Conservation (phyloP, 2,329 filamentous ascomycete species). For the Ophiostoma triangulosporum region DNA sequence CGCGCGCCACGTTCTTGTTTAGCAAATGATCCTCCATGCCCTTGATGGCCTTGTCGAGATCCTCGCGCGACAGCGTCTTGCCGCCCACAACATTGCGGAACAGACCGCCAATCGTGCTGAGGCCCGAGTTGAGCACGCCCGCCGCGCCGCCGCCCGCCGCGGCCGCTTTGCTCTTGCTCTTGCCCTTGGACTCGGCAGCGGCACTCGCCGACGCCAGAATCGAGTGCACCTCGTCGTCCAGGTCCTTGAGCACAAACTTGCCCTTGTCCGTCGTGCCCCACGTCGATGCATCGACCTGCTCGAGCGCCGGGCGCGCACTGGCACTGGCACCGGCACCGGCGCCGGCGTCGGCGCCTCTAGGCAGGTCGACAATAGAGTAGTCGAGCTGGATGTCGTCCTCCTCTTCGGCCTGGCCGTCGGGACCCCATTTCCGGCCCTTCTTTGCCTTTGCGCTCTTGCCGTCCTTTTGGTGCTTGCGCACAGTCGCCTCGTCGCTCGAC, state of each 20-base stretch:
- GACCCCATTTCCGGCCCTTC: conserved; percentile 85
- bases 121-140: conserved; percentile 63
- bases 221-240: conserved; percentile 84
- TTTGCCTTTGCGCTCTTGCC: conserved; percentile 41
- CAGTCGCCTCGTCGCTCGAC: conserved; percentile 64
- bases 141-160: conserved; percentile 32
- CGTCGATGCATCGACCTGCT: conserved; percentile 61
- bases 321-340: too few relatives aligned
- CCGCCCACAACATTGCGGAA: conserved; percentile 94
- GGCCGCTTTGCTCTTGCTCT: too few relatives aligned
- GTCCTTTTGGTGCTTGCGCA: conserved; percentile 42
- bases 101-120: conserved; percentile 73
- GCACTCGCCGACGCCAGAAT: conserved; percentile 56
- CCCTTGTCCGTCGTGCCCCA: conserved; percentile 90
- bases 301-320: conserved; percentile 38
- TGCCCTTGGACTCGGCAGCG: conserved; percentile 57
- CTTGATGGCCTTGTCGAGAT: conserved; percentile 84
- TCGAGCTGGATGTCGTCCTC: conserved; percentile 70
- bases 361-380: conserved; percentile 58
- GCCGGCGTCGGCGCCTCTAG: conserved; percentile 38
- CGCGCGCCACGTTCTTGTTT: conserved; percentile 89
- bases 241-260: conserved; percentile 84
- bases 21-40: conserved; percentile 92
- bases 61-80: conserved; percentile 77
- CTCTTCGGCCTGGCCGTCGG: conserved; percentile 75